phyloP scores from a whole-genome alignment of 305 asterid genomes.

The Salvia sclarea region DNA sequence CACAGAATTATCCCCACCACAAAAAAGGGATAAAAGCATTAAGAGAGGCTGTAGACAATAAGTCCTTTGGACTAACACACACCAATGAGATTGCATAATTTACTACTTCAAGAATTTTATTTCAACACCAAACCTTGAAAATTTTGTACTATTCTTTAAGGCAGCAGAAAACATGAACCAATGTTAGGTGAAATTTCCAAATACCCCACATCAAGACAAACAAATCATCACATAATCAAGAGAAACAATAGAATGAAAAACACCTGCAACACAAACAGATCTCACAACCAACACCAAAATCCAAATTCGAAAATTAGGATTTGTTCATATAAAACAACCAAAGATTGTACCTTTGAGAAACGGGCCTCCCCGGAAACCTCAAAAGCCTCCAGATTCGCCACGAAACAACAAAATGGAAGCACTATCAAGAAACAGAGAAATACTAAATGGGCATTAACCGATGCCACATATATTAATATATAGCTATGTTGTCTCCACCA shows the following conservation, averaged over 20 bases:
- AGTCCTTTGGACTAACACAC: conserved; percentile 16
- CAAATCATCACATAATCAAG: conserved; percentile 22
- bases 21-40: conserved; percentile 22
- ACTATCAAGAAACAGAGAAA: conserved; percentile 26
- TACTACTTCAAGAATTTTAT: conserved; percentile 25
- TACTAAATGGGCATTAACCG: conserved; percentile 22
- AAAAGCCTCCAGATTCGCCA: conserved; percentile 41
- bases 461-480: conserved; percentile 19
- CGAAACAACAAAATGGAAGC: neutral
- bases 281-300: conserved; percentile 30
- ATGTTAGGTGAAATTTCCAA: conserved; percentile 37
- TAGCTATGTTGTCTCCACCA: conserved; percentile 26
- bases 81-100: conserved; percentile 32
- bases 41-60: conserved; percentile 17
- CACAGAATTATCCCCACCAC: conserved; percentile 24
- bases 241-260: neutral
- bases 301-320: neutral
- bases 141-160: neutral
- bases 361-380: conserved; percentile 35
- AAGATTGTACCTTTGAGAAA: conserved; percentile 45
- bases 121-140: conserved; percentile 33
- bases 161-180: conserved; percentile 23
- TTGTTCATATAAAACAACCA: conserved; percentile 5
- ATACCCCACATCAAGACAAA: conserved; percentile 18
- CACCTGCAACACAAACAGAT: conserved; percentile 37